A percentile compares a stretch with the other conserved stretches of the same genome.
Conservation (phyloP, 441 rosid species). For the Brassica balearica region DNA sequence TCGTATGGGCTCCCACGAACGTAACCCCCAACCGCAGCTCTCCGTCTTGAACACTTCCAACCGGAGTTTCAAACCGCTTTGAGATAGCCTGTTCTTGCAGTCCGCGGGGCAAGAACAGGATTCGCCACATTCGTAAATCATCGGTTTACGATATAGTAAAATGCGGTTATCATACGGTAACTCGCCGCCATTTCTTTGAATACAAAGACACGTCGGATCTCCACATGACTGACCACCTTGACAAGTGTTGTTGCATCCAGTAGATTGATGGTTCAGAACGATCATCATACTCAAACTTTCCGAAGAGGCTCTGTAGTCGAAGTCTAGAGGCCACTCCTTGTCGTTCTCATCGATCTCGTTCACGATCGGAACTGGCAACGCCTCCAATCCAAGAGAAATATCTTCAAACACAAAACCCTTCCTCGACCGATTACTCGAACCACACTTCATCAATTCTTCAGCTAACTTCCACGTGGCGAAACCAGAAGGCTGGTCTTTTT, state of each 20-base stretch:
- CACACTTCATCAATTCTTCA: conserved; percentile 53
- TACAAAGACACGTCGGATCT: neutral
- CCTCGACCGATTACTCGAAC: neutral
- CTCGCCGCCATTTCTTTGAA: conserved; percentile 24
- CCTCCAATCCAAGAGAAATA: conserved; percentile 44
- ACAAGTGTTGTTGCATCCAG: neutral
- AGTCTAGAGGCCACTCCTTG: neutral
- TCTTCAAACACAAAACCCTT: conserved; percentile 43
- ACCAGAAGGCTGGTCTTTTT: conserved; percentile 64
- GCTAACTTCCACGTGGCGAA: conserved; percentile 62
- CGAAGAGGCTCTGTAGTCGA: neutral
- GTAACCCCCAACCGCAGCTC: conserved; percentile 37
- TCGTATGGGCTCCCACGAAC: conserved; percentile 51
- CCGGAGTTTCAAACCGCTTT: conserved; percentile 14
- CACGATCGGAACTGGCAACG: conserved; percentile 45
- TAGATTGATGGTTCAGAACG: neutral
- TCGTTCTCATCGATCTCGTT: conserved; percentile 43
- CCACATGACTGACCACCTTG: neutral
- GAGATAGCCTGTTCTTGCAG: conserved; percentile 24
- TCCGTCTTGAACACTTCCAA: conserved; percentile 34
- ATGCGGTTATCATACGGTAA: conserved; percentile 13
- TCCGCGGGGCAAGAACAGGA: neutral
- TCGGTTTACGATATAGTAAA: conserved; percentile 47
- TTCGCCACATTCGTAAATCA: conserved; percentile 36
- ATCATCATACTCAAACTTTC: neutral